These are phyloP conservation scores for Beauveria australis DNA, from an alignment of 2,329 filamentous ascomycete species.

Conservation along the genomic window DNA sequence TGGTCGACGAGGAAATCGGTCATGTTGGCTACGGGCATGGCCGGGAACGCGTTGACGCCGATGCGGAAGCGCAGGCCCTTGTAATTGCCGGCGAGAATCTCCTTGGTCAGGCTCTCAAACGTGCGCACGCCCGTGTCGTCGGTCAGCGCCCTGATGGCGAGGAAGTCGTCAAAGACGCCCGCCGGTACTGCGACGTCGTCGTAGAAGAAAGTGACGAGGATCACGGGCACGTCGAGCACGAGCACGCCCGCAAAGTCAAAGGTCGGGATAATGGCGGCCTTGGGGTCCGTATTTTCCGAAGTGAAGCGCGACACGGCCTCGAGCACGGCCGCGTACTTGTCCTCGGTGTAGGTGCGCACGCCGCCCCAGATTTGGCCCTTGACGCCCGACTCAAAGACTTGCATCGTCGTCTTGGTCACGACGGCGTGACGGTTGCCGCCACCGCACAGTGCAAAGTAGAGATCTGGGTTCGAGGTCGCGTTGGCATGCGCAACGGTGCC, in stretches of 20 bases:
- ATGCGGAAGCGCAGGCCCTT: constrained; percentile 15
- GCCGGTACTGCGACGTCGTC: constrained; percentile 45
- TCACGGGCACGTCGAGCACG: constrained; percentile 7
- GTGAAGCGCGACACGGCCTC: constrained; percentile 11
- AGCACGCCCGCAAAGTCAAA: constrained; percentile 10
- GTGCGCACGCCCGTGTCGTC: constrained; percentile 39
- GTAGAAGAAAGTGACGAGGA: constrained; percentile 37
- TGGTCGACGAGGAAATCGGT: constrained; percentile 15
- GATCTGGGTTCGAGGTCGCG: constrained; percentile 25
- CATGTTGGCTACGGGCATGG: constrained; percentile 17
- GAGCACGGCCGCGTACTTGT: constrained; percentile 9
- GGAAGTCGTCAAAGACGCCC: constrained; percentile 49
- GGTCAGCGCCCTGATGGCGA: constrained; percentile 31
- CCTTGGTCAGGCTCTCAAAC: constrained; percentile 32
- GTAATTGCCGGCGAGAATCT: constrained; percentile 11
- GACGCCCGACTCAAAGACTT: constrained; percentile 6
- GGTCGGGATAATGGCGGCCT: constrained; percentile 13
- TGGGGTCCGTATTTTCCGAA: constrained; percentile 10
- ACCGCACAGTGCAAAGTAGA: constrained; percentile 38
- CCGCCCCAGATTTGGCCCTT: constrained; percentile 12
- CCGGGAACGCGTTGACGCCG: constrained; percentile 16
- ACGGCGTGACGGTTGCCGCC: constrained; percentile 39
- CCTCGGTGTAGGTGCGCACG: constrained; percentile 9
- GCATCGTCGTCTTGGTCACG: constrained; percentile 18
- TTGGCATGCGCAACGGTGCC: constrained; percentile 33